Percentiles rank a stretch among this genome's conserved stretches.
Conservation (phyloP, 2,329 filamentous ascomycete species). For the Alternaria dauci region DNA sequence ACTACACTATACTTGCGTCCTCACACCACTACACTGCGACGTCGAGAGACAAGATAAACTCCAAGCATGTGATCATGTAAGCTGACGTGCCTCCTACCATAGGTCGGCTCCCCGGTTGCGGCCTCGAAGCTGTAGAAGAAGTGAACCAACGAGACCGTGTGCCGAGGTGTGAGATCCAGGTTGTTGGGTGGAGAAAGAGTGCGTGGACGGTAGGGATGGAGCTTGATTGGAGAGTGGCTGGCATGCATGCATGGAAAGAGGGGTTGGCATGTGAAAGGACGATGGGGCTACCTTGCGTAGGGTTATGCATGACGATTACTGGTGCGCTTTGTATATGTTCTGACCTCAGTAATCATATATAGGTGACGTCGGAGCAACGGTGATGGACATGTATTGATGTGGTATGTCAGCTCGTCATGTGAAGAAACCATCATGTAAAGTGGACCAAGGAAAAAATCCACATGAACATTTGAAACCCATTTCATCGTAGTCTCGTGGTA, state of each 20-base stretch:
- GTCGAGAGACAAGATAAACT: not conserved
- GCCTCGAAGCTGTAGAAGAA: conserved; percentile 23
- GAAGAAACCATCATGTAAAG: not conserved
- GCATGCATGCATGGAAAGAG: not conserved
- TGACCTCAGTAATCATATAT: not conserved
- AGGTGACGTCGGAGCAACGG: too few relatives aligned
- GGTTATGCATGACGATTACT: not conserved
- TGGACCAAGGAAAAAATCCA: conserved; percentile 19
- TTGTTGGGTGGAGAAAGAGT: not conserved
- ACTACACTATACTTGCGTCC: not conserved
- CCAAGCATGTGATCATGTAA: conserved; percentile 16
- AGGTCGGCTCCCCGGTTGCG: conserved; percentile 23
- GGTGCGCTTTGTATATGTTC: not conserved
- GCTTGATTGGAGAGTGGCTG: not conserved
- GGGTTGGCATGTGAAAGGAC: conserved; percentile 4
- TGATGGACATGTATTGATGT: not conserved
- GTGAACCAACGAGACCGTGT: not conserved
- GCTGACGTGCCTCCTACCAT: conserved; percentile 16
- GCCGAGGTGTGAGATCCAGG: conserved; percentile 16
- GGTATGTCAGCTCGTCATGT: not conserved
- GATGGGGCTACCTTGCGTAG: not conserved
- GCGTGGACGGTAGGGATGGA: not conserved
- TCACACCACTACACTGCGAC: not conserved
- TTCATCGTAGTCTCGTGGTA: conserved; percentile 50
- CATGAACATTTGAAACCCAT: conserved; percentile 42